A percentile compares a stretch with the other conserved stretches of the same genome.
Evolutionary conservation across 495 filamentous ascomycete species (phyloP).

Genomic region (Chaetomium fimeti): DNA sequence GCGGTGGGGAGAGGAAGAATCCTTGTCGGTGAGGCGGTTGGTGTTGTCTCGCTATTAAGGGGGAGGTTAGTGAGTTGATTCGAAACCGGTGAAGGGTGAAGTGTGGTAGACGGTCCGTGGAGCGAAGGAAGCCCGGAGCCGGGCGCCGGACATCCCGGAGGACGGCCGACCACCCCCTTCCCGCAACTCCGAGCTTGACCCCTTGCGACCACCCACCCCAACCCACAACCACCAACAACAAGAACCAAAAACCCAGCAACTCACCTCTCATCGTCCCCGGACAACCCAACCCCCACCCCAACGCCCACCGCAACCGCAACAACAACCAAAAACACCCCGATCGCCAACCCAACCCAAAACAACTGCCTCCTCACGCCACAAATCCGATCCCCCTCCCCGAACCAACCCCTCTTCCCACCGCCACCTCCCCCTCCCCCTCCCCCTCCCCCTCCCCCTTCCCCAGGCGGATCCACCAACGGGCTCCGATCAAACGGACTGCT

Average conservation of each 20-base stretch:
- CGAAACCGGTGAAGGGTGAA: not conserved
- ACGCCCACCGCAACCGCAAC: constrained; percentile 19
- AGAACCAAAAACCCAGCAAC: not conserved
- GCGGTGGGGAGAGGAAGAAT: constrained; percentile 22
- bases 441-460: not conserved
- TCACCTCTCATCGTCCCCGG: constrained; percentile 3
- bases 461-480: constrained; percentile 1
- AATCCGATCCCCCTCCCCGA: not conserved
- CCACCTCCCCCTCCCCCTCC: not conserved
- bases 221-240: not conserved
- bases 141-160: too few relatives aligned
- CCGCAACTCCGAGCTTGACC: too few relatives aligned
- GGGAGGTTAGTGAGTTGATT: not conserved
- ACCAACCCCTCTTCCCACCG: not conserved
- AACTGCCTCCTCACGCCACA: constrained; percentile 13
- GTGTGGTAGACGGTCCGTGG: not conserved
- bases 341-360: constrained; percentile 16
- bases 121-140: not conserved
- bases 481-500: constrained; percentile 12
- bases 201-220: not conserved
- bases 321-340: constrained; percentile 13
- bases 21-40: constrained; percentile 15
- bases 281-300: constrained; percentile 10
- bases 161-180: too few relatives aligned
- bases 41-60: not conserved